phyloP scores from a whole-genome alignment of 331 rosid genomes.

The Stylosanthes scabra region DNA sequence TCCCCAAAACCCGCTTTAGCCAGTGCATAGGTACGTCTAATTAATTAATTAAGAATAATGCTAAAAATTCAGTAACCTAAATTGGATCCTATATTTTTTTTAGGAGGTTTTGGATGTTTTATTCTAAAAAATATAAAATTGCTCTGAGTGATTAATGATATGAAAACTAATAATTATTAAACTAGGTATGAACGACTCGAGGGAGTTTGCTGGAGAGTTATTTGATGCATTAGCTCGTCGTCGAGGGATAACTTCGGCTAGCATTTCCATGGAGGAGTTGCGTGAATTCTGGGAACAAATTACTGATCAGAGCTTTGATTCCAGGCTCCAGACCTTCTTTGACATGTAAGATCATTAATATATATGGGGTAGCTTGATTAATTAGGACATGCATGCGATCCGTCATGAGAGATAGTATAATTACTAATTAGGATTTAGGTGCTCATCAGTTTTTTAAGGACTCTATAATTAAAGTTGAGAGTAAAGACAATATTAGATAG shows the following conservation, averaged over 20 bases:
- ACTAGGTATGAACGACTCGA: slow-evolving; percentile 81
- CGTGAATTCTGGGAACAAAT: slow-evolving; percentile 91
- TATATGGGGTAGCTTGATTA: too few relatives aligned
- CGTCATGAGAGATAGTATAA: too few relatives aligned
- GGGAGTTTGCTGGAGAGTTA: slow-evolving; percentile 76
- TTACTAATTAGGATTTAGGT: too few relatives aligned
- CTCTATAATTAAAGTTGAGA: too few relatives aligned
- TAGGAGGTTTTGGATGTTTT: too few relatives aligned
- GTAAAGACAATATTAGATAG: background rate
- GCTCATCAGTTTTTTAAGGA: too few relatives aligned
- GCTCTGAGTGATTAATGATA: background rate
- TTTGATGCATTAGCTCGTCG: slow-evolving; percentile 88
- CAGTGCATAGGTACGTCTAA: slow-evolving; percentile 76
- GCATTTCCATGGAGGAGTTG: slow-evolving; percentile 64
- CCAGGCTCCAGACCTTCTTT: slow-evolving; percentile 90
- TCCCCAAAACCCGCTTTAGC: slow-evolving; percentile 70
- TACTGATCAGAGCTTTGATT: slow-evolving; percentile 78
- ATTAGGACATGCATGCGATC: too few relatives aligned
- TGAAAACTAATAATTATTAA: too few relatives aligned
- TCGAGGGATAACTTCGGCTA: slow-evolving; percentile 69
- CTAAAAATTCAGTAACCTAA: too few relatives aligned
- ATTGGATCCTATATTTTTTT: too few relatives aligned
- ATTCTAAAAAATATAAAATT: too few relatives aligned
- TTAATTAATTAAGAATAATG: too few relatives aligned
- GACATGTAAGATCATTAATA: slow-evolving; percentile 64